Conservation (phyloP, 345 rosid species). For the Populus alba region DNA sequence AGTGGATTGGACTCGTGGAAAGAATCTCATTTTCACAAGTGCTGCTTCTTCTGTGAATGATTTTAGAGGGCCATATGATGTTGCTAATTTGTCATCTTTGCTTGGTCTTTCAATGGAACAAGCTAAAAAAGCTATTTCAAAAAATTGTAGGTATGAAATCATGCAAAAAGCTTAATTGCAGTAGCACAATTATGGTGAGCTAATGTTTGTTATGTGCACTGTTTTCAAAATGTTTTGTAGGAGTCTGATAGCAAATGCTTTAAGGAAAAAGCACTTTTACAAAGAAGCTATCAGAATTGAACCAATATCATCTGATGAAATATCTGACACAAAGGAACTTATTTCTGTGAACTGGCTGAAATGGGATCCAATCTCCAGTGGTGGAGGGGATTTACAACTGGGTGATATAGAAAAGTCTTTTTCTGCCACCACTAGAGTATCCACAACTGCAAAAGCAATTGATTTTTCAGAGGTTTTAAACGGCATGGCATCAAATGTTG, state of each 20-base stretch:
- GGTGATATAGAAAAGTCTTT: conserved; percentile 65
- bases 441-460: conserved; percentile 42
- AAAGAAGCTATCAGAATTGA: conserved; percentile 76
- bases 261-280: conserved; percentile 65
- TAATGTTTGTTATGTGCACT: conserved; percentile 6
- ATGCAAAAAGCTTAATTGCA: conserved; percentile 8
- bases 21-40: conserved; percentile 74
- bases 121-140: conserved; percentile 74
- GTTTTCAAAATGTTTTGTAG: conserved; percentile 36
- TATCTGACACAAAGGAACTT: conserved; percentile 33
- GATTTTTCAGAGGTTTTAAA: conserved; percentile 47
- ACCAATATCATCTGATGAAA: conserved; percentile 35
- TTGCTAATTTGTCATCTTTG: conserved; percentile 67
- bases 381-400: conserved; percentile 77
- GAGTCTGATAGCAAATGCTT: conserved; percentile 54
- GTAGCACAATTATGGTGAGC: background rate
- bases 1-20: conserved; percentile 85
- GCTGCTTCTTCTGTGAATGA: conserved; percentile 65
- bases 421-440: conserved; percentile 12
- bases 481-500: conserved; percentile 37
- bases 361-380: conserved; percentile 90
- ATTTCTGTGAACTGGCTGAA: conserved; percentile 52
- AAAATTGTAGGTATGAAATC: conserved; percentile 67
- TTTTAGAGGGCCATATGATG: conserved; percentile 85
- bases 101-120: conserved; percentile 67